A percentile compares a stretch with the other conserved stretches of the same genome.
Conservation (phyloP, 768 basidiomycete species). For the Tulasnella sp. region DNA sequence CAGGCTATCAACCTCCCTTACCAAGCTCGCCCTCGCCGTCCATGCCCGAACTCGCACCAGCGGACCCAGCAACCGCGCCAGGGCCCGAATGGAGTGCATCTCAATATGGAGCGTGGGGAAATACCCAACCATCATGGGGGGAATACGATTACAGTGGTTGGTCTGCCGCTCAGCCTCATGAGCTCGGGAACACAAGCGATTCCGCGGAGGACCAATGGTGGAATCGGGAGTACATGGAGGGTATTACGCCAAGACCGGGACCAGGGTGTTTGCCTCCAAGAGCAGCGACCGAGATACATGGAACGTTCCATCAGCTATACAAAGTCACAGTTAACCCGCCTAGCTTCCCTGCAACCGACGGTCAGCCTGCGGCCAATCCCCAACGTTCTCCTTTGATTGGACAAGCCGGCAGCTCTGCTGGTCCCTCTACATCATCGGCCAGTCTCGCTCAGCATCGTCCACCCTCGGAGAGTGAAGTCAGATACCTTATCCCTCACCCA, state of each 20-base stretch:
- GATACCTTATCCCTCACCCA: slow-evolving; percentile 71
- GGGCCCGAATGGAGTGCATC: not conserved
- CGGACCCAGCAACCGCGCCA: not conserved
- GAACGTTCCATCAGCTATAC: not conserved
- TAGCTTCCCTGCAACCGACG: not conserved
- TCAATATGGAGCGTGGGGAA: not conserved
- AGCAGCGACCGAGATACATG: not conserved
- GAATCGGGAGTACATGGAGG: not conserved
- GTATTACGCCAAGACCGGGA: not conserved
- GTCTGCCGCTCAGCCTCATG: not conserved
- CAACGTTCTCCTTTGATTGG: not conserved
- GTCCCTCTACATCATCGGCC: not conserved
- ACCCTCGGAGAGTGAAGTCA: slow-evolving; percentile 54
- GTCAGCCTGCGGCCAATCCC: not conserved
- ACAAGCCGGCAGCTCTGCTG: too few relatives aligned
- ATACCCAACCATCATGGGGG: not conserved
- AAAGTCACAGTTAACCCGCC: slow-evolving; percentile 18
- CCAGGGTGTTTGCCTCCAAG: slow-evolving; percentile 3
- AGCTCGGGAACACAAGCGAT: not conserved
- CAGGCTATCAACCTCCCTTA: not conserved
- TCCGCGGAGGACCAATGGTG: not conserved
- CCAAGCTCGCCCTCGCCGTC: slow-evolving; percentile 4
- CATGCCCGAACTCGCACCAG: slow-evolving; percentile 20
- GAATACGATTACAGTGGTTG: slow-evolving; percentile 10
- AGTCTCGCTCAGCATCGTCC: not conserved